phyloP scores from a whole-genome alignment of 2,329 filamentous ascomycete genomes.

The Fusarium lyarnte region DNA sequence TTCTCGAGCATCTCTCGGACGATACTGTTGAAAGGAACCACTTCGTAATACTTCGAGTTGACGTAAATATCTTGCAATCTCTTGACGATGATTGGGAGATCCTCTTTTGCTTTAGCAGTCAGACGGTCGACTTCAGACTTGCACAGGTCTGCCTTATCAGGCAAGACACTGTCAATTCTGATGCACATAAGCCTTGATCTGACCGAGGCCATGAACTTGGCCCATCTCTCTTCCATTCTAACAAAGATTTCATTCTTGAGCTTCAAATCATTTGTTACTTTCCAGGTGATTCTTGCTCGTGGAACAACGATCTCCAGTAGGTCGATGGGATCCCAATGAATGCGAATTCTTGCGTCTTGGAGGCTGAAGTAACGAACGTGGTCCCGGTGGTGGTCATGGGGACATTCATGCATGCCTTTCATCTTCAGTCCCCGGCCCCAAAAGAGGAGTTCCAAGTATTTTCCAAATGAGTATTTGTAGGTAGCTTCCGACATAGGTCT shows the following conservation, averaged over 20 bases:
- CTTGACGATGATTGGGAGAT: slow-evolving; percentile 76
- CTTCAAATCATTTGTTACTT: slow-evolving; percentile 91
- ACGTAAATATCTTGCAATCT: slow-evolving; percentile 92
- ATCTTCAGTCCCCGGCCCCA: slow-evolving; percentile 88
- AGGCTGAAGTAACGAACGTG: slow-evolving; percentile 94
- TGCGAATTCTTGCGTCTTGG: slow-evolving; percentile 82
- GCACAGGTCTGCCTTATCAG: slow-evolving; percentile 86
- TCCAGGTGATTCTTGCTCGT: slow-evolving; percentile 91
- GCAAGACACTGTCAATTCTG: slow-evolving; percentile 87
- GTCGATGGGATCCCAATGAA: slow-evolving; percentile 93
- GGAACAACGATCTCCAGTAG: slow-evolving; percentile 95
- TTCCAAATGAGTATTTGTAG: slow-evolving; percentile 98
- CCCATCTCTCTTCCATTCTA: slow-evolving; percentile 82
- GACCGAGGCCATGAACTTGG: slow-evolving; percentile 88
- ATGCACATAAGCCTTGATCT: slow-evolving; percentile 86
- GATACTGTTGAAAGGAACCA: slow-evolving; percentile 90
- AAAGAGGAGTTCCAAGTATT: slow-evolving; percentile 97
- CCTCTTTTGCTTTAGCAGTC: slow-evolving; percentile 81
- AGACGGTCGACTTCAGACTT: slow-evolving; percentile 82
- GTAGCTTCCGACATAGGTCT: slow-evolving; percentile 92
- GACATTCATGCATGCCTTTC: slow-evolving; percentile 75
- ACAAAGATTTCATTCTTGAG: slow-evolving; percentile 92
- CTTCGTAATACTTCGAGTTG: slow-evolving; percentile 94
- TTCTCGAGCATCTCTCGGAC: slow-evolving; percentile 92
- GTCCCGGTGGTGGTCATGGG: slow-evolving; percentile 91